Evolutionary conservation across 2,329 filamentous ascomycete species (phyloP).

Genomic region (Aschersonia sp.): DNA sequence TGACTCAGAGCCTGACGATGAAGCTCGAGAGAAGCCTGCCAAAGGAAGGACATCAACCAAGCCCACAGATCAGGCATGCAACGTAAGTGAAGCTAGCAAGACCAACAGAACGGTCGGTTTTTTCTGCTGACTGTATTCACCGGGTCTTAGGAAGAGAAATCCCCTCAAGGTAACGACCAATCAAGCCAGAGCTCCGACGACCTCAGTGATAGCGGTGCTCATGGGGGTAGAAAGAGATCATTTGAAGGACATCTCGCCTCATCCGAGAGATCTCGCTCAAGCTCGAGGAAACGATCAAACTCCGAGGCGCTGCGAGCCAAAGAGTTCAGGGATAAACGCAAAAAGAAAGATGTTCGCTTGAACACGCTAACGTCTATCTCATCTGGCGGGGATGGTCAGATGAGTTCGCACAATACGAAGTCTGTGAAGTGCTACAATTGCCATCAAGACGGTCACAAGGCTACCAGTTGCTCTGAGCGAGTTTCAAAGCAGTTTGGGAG

Average conservation of each 20-base stretch:
- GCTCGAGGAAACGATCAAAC: conserved; percentile 14
- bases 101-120: neutral
- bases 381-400: conserved; percentile 12
- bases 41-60: conserved; percentile 21
- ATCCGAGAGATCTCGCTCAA: conserved; percentile 16
- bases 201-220: conserved; percentile 8
- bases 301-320: conserved; percentile 19
- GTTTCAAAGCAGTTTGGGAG: neutral
- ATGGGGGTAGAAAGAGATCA: conserved; percentile 13
- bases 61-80: conserved; percentile 12
- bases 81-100: conserved; percentile 9
- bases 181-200: conserved; percentile 9
- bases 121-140: neutral
- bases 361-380: conserved; percentile 50
- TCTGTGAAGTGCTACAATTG: conserved; percentile 42
- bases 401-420: conserved; percentile 8
- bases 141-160: conserved; percentile 5
- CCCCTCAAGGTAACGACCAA: conserved; percentile 11
- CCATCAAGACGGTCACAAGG: conserved; percentile 45
- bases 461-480: conserved; percentile 7
- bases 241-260: conserved; percentile 9
- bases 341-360: conserved; percentile 52
- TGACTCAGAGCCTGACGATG: conserved; percentile 24
- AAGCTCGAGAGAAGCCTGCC: conserved; percentile 17
- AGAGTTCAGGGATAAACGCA: conserved; percentile 41